These are phyloP conservation scores for Paramecium tetraurelia DNA, from an alignment of 73 alveolate species.

Conservation along the genomic window DNA sequence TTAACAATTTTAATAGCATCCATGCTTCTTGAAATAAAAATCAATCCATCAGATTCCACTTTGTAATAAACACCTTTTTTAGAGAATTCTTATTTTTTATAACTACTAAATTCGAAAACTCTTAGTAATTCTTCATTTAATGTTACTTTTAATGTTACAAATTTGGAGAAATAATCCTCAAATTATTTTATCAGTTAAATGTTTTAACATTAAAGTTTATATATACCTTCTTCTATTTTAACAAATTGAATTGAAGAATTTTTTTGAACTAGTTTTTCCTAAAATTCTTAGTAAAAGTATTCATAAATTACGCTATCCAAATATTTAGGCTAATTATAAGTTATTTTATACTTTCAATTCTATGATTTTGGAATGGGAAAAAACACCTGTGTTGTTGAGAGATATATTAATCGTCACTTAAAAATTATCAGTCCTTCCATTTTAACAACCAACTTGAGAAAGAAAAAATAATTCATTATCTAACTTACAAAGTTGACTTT, in stretches of 20 bases:
- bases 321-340: background rate
- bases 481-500: background rate
- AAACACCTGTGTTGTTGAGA: background rate
- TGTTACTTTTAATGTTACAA: background rate
- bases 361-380: background rate
- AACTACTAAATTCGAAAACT: background rate
- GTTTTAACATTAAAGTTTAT: background rate
- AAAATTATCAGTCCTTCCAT: background rate
- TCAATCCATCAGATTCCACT: background rate
- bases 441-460: background rate
- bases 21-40: background rate
- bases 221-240: background rate
- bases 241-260: background rate
- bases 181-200: background rate
- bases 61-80: background rate
- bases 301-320: background rate
- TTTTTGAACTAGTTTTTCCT: background rate
- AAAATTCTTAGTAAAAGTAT: background rate
- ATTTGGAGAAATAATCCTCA: background rate
- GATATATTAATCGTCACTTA: background rate
- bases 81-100: background rate
- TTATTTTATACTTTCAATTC: background rate
- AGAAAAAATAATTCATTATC: background rate
- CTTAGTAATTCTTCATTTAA: background rate
- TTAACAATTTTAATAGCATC: background rate